Conservation (phyloP, 106 monocot genomes). For the Dendrobium nobile region DNA sequence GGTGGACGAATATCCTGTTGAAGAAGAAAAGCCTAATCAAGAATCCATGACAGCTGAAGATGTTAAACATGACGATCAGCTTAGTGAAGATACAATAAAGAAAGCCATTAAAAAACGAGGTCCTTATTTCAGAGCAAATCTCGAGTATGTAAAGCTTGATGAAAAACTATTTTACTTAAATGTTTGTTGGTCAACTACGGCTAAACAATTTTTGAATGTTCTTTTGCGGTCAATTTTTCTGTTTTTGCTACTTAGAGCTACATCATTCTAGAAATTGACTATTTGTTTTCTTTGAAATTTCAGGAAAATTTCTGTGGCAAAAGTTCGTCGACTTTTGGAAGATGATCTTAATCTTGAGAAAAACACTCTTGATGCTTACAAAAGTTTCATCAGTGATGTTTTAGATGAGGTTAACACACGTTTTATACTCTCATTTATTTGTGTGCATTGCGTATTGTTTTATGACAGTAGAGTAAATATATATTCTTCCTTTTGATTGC, state of each 20-base stretch:
- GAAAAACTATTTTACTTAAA: neutral
- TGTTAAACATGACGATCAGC: conserved; percentile 11
- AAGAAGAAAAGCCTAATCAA: conserved; percentile 12
- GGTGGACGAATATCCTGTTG: conserved; percentile 17
- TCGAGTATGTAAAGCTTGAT: conserved; percentile 41
- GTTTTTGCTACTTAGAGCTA: neutral
- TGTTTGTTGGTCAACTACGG: neutral
- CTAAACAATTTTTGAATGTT: neutral
- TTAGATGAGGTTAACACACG: conserved; percentile 48
- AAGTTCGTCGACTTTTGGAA: conserved; percentile 75
- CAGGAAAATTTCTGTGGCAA: conserved; percentile 65
- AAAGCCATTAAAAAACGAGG: conserved; percentile 61
- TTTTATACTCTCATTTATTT: neutral
- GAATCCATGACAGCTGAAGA: conserved; percentile 12
- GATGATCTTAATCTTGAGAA: conserved; percentile 71
- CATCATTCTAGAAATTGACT: neutral
- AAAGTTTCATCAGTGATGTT: conserved; percentile 60
- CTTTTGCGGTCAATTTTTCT: neutral
- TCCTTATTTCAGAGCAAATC: conserved; percentile 55
- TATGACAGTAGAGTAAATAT: neutral
- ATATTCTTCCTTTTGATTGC: neutral
- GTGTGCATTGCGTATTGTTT: neutral
- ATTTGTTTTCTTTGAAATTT: conserved; percentile 14
- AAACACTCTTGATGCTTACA: conserved; percentile 68
- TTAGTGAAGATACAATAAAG: conserved; percentile 65